Conservation (phyloP, 495 filamentous ascomycete species). For the Xylaria palmicola region DNA sequence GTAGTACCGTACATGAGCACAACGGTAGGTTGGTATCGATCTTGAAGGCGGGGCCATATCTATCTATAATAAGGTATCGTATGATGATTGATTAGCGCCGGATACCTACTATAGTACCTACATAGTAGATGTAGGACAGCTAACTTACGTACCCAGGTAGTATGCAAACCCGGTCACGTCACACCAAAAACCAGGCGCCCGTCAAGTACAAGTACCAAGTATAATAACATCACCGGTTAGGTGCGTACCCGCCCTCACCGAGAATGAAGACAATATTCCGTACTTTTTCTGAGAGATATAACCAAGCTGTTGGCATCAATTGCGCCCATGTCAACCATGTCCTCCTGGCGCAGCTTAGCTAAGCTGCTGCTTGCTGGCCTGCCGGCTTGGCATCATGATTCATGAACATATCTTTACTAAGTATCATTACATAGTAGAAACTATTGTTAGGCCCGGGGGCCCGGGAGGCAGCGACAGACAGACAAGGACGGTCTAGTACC, state of each 20-base stretch:
- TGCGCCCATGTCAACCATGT: no score
- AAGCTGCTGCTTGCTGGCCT: no score
- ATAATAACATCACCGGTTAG: not conserved
- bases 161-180: not conserved
- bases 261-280: no score
- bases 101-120: not conserved
- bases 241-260: not conserved
- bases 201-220: no score
- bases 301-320: no score
- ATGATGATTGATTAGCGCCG: not conserved
- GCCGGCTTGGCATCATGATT: no score
- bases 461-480: not conserved
- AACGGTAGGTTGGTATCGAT: no score
- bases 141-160: not conserved
- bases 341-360: no score
- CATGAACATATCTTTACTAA: no score
- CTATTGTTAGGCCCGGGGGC: not conserved
- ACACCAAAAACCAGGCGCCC: not conserved
- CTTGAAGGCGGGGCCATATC: no score
- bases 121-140: not conserved
- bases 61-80: not conserved
- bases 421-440: not conserved
- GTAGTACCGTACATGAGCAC: not conserved
- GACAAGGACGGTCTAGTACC: not conserved
- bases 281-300: no score